Evolutionary conservation across 2,329 filamentous ascomycete species (phyloP), one percentile per base, ranked within the genome.

Genomic region (Botryotinia narcissicola): DNA sequence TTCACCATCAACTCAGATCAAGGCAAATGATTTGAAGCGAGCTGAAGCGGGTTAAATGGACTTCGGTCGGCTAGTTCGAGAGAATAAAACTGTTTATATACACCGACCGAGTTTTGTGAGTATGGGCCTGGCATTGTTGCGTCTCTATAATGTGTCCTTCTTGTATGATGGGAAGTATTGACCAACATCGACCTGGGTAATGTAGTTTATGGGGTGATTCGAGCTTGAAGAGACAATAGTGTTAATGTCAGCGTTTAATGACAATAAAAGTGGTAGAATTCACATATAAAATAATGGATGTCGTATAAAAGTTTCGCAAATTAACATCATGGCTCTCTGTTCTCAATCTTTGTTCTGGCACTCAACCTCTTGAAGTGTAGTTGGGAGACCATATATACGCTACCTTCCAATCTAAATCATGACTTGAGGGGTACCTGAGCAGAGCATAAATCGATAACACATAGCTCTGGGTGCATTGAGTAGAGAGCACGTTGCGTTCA

Each of bases 261-360:
- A 18, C n/a, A 57, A 57, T 7, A 32, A 32, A 18, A 18, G n/a
- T 8, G n/a, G 7, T 0, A 57, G 14, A 1, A 29, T 29, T 32
- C 18, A 18, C 3, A 32, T 14, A 18, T 2, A 29, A 54, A 18
- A 18, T 29, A 1, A 57, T 32, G 7, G n/a, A 57, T 32, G n/a
- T 4, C n/a, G 18, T n/a, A 6, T 2, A 8, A 57, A 3, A 8
- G 0, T 8, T 54, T 48, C 8, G 0, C 25, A 20, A 25, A n/a
- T n/a, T 10, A 25, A 6, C 1, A 51, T n/a, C 51, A 9, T 29
- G 14, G 7, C 51, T 57, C 51, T 57, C 51, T 1, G 7, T 29
- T 57, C 51, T 9, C 3, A 18, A n/a, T 29, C n/a, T n/a, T 29
- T 54, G n/a, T 32, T 16, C 5, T n/a, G 3, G 14, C 16, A 29